Conservation (phyloP, 1,284 basidiomycete species). For the Melampsora americana region DNA sequence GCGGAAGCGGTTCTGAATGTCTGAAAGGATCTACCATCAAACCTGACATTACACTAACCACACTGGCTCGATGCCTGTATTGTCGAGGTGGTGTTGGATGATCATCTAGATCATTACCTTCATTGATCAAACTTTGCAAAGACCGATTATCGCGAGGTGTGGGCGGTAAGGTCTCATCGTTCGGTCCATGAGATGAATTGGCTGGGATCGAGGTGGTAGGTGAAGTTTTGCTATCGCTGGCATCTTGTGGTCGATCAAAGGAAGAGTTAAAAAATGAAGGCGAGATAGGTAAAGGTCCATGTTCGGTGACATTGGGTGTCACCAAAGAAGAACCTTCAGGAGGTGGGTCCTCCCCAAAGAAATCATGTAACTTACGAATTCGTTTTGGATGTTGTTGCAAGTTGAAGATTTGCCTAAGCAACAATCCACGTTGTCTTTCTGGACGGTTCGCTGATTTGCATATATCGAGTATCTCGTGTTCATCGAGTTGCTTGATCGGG, state of each 20-base stretch:
- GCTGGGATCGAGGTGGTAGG: constrained; percentile 39
- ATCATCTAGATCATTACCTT: background rate
- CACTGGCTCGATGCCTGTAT: constrained; percentile 84
- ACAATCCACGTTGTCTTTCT: constrained; percentile 74
- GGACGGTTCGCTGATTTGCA: constrained; percentile 76
- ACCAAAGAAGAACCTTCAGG: background rate
- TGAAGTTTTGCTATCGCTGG: constrained; percentile 26
- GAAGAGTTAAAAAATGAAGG: constrained; percentile 8
- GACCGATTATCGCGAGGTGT: constrained; percentile 47
- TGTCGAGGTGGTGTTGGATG: constrained; percentile 55
- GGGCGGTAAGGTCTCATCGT: constrained; percentile 44
- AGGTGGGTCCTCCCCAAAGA: constrained; percentile 61
- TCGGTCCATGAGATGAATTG: constrained; percentile 52
- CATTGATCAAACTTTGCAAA: constrained; percentile 45
- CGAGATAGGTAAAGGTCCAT: background rate
- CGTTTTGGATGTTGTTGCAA: constrained; percentile 45
- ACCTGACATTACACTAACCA: constrained; percentile 87
- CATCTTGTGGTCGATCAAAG: background rate
- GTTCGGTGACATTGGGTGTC: constrained; percentile 36
- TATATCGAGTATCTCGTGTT: constrained; percentile 75
- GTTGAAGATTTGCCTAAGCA: constrained; percentile 50
- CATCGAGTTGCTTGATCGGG: constrained; percentile 66
- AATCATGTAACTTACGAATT: constrained; percentile 58
- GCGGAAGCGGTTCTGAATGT: constrained; percentile 53
- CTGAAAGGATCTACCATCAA: constrained; percentile 60